These are phyloP conservation scores for Aspergillus hiratsukae DNA, from an alignment of 2,329 filamentous ascomycete genomes.

Conservation along the genomic window DNA sequence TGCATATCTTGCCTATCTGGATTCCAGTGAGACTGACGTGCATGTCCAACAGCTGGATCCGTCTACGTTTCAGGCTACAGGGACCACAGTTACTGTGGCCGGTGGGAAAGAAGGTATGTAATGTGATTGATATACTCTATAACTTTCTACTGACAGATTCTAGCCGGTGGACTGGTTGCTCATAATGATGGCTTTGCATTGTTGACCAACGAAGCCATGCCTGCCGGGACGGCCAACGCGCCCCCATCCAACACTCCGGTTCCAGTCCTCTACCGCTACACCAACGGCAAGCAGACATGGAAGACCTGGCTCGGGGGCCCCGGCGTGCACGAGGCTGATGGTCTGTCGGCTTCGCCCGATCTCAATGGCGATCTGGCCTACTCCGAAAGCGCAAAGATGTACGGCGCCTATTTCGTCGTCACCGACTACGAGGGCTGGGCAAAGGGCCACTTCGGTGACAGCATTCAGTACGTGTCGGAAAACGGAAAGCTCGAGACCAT, in stretches of 20 bases:
- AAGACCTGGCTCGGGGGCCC: constrained; percentile 58
- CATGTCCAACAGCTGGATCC: constrained; percentile 56
- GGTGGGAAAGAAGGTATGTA: constrained; percentile 49
- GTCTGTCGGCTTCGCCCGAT: constrained; percentile 52
- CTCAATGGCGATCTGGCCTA: constrained; percentile 61
- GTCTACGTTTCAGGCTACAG: constrained; percentile 51
- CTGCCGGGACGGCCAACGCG: constrained; percentile 46
- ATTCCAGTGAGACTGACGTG: constrained; percentile 51
- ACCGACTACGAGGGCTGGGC: constrained; percentile 54
- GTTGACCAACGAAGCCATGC: constrained; percentile 54
- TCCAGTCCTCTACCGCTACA: constrained; percentile 57
- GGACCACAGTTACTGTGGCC: constrained; percentile 49
- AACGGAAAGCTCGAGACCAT: constrained; percentile 50
- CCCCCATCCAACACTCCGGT: constrained; percentile 49
- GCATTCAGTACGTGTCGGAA: constrained; percentile 48
- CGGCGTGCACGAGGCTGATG: constrained; percentile 44
- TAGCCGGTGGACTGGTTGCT: constrained; percentile 57
- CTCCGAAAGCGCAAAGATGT: constrained; percentile 52
- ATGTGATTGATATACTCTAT: background rate
- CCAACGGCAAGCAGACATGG: constrained; percentile 52
- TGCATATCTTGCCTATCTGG: constrained; percentile 59
- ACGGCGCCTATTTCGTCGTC: constrained; percentile 60
- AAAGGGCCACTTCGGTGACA: constrained; percentile 57
- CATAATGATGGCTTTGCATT: constrained; percentile 62
- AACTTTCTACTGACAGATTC: background rate